Conservation (phyloP, 371 early-diverging fungal genomes). For the Mucor irregularis region DNA sequence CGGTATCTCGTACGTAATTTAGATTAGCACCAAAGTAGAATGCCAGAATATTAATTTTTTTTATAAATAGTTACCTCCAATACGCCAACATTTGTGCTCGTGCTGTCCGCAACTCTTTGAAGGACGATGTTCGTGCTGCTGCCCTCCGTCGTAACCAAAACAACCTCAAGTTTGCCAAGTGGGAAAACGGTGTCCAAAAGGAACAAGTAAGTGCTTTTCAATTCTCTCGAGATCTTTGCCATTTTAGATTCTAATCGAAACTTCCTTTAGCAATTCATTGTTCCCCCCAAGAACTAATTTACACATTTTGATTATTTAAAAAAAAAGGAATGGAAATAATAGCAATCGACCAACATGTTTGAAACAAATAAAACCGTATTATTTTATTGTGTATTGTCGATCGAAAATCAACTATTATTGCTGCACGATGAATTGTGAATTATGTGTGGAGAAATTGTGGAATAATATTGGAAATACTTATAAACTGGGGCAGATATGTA, state of each 20-base stretch:
- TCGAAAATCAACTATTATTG: neutral
- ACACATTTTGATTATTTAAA: neutral
- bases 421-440: no score
- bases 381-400: neutral
- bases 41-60: neutral
- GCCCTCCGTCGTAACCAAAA: conserved; percentile 79
- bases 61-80: conserved; percentile 75
- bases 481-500: no score
- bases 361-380: neutral
- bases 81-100: conserved; percentile 85
- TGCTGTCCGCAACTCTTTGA: conserved; percentile 83
- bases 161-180: conserved; percentile 76
- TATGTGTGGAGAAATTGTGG: no score
- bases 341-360: neutral
- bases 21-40: neutral
- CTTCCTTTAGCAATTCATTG: conserved; percentile 33
- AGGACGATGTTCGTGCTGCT: conserved; percentile 69
- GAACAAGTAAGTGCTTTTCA: conserved; percentile 50
- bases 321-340: neutral
- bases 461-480: no score
- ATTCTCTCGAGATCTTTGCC: no score
- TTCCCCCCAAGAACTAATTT: conserved; percentile 24
- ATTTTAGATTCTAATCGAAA: no score
- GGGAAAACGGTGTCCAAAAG: conserved; percentile 79
- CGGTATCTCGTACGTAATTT: conserved; percentile 51